These are phyloP conservation scores for Coleophoma eucalyptorum DNA, from an alignment of 2,329 filamentous ascomycete species.

Conservation along the genomic window DNA sequence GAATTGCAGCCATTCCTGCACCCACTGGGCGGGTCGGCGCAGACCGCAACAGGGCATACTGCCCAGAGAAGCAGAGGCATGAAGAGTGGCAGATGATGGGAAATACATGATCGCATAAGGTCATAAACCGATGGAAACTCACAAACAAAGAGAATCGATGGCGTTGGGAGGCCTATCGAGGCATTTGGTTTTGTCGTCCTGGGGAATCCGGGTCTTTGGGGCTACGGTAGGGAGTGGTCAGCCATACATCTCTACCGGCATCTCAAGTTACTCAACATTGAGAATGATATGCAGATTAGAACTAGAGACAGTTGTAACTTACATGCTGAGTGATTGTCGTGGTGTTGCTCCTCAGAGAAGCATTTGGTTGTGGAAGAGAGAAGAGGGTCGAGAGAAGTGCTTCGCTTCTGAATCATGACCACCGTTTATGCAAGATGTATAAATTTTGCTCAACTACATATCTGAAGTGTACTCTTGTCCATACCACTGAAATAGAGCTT, in stretches of 20 bases:
- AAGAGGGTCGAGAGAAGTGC: conserved; percentile 8
- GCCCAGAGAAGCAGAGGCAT: conserved; percentile 7
- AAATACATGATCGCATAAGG: conserved; percentile 28
- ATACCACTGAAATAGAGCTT: not conserved
- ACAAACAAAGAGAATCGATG: conserved; percentile 24
- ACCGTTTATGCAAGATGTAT: conserved; percentile 8
- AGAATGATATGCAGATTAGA: too few species aligned
- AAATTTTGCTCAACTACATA: conserved; percentile 10
- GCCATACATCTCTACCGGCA: conserved; percentile 11
- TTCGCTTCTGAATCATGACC: not conserved
- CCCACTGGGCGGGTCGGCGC: conserved; percentile 17
- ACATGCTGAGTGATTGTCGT: conserved; percentile 12
- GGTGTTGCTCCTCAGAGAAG: conserved; percentile 8
- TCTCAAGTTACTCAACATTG: conserved; percentile 5
- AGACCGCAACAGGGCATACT: conserved; percentile 13
- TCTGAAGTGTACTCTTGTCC: conserved; percentile 9
- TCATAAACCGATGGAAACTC: conserved; percentile 21
- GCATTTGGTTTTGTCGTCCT: conserved; percentile 25
- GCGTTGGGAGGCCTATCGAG: conserved; percentile 27
- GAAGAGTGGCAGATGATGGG: conserved; percentile 5
- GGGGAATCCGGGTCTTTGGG: conserved; percentile 19
- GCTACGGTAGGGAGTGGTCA: conserved; percentile 17
- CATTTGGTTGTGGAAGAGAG: conserved; percentile 11
- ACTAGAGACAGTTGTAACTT: conserved; percentile 5
- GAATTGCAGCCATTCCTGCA: conserved; percentile 18